Evolutionary conservation across 352 stramenopile species (phyloP).

Genomic region (Phytophthora nicotianae): DNA sequence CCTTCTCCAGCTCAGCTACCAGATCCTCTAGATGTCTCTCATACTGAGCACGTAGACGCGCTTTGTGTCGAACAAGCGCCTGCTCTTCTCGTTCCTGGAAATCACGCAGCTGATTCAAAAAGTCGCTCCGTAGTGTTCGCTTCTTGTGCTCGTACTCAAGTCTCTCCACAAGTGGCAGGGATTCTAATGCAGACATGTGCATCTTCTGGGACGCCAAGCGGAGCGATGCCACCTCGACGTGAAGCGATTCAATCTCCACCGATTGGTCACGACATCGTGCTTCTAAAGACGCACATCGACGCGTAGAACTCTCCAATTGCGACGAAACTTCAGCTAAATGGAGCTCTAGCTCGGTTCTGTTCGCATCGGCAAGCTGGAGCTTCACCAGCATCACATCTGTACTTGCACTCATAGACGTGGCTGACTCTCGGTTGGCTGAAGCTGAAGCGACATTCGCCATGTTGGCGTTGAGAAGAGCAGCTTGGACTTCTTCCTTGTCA

Average conservation of each 20-base stretch:
- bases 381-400: constrained; percentile 66
- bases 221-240: constrained; percentile 59
- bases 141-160: constrained; percentile 84
- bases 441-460: constrained; percentile 26
- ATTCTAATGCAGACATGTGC: constrained; percentile 59
- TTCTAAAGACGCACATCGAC: constrained; percentile 46
- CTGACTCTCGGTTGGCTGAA: constrained; percentile 17
- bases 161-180: constrained; percentile 50
- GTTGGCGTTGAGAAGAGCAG: constrained; percentile 37
- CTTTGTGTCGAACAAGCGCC: constrained; percentile 66
- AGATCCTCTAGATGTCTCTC: constrained; percentile 72
- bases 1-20: constrained; percentile 59
- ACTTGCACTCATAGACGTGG: constrained; percentile 16
- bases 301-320: constrained; percentile 51
- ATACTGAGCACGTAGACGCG: constrained; percentile 62
- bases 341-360: constrained; percentile 52
- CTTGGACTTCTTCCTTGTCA: constrained; percentile 47
- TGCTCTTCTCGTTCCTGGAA: constrained; percentile 79
- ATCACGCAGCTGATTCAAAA: constrained; percentile 60
- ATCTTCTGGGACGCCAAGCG: constrained; percentile 51
- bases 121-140: constrained; percentile 62
- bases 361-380: constrained; percentile 62
- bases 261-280: constrained; percentile 53
- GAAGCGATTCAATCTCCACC: constrained; percentile 55
- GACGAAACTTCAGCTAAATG: constrained; percentile 56